Base-by-base conservation (phyloP, 768 basidiomycete genomes). In the Amanita inopinata region DNA sequence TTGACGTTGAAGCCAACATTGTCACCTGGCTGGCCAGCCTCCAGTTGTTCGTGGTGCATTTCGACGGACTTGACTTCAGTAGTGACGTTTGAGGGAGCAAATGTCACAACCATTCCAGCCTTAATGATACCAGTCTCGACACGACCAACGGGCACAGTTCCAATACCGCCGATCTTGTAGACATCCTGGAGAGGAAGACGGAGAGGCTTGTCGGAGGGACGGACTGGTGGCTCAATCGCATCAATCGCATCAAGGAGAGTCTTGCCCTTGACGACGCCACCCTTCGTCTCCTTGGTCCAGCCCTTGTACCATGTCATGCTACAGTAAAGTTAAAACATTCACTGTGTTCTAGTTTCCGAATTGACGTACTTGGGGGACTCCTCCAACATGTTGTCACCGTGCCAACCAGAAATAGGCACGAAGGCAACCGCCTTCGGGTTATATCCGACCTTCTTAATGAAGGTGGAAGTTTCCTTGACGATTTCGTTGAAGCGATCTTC, bases 11-110 rank as follows among this genome's bases (percentile, higher is more conserved):
- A 98, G 54, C 91, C 90, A 62, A 99, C 94, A 69, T 99, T 99
- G 80, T 99, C 96, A 76, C 96, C 96, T 48, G 96, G 96, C 50
- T 72, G 52, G 71, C 94, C 96, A 68, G 88, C 74, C 63, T 74
- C 81, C 66, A 99, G 92, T 69, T 93, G 90, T 65, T 93, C 90
- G 80, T 93, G 92, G 63, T 94, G 92, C 94, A 97, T 97, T 73
- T 97, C 93, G 66, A 96, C 92, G 57, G 96, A 98, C 83, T 98
- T 98, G 78, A 99, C 96, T 90, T 99, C 96, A 72, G 96, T 99
- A 69, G 92, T 97, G 60, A 99, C 94, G 72, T 91, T 92, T 50
- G 91, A 65, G 49, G 94, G 94, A 53, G 94, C 94, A 63, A 98
- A 99, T 62, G 71, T 80, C 65, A 96, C 96, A 57, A 99, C 74